A percentile compares a stretch with the other conserved stretches of the same genome.
phyloP scores from a whole-genome alignment of 495 filamentous ascomycete genomes.

The Pseudomonodictys pantanalensis region DNA sequence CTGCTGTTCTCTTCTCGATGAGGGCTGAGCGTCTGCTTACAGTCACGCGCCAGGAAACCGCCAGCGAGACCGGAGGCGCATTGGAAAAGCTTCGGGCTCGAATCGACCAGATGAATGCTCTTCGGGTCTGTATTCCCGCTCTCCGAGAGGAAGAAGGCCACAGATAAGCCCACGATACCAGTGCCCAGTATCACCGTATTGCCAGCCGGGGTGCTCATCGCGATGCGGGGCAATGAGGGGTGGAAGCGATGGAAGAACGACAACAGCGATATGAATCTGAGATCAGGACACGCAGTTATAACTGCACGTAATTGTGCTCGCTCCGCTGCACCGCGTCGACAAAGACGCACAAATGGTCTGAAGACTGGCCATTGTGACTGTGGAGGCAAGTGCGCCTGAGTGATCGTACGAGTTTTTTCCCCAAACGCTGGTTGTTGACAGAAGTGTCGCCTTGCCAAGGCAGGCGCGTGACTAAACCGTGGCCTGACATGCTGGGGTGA shows the following conservation, averaged over 20 bases:
- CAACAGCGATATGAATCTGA: too few species aligned
- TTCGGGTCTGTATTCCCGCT: conserved; percentile 47
- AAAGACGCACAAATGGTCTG: too few species aligned
- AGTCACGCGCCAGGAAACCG: conserved; percentile 73
- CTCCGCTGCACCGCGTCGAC: too few species aligned
- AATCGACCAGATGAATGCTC: conserved; percentile 68
- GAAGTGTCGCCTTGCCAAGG: background rate
- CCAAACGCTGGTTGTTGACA: background rate
- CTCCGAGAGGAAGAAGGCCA: conserved; percentile 69
- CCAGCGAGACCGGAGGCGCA: conserved; percentile 71
- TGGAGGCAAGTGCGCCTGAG: background rate
- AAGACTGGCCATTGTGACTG: conserved; percentile 3
- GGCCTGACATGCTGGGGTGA: background rate
- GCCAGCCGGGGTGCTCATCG: background rate
- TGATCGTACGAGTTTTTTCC: background rate
- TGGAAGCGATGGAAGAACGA: background rate
- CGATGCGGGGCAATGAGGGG: conserved; percentile 20
- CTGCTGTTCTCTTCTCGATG: background rate
- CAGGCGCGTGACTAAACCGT: background rate
- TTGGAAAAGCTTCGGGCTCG: conserved; percentile 62
- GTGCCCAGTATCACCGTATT: conserved; percentile 70
- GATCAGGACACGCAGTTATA: too few species aligned
- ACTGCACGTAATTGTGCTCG: too few species aligned
- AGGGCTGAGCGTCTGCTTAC: conserved; percentile 34
- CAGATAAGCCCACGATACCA: conserved; percentile 77